Conservation (phyloP, 2,329 filamentous ascomycete genomes). For the Arthroderma uncinatum region DNA sequence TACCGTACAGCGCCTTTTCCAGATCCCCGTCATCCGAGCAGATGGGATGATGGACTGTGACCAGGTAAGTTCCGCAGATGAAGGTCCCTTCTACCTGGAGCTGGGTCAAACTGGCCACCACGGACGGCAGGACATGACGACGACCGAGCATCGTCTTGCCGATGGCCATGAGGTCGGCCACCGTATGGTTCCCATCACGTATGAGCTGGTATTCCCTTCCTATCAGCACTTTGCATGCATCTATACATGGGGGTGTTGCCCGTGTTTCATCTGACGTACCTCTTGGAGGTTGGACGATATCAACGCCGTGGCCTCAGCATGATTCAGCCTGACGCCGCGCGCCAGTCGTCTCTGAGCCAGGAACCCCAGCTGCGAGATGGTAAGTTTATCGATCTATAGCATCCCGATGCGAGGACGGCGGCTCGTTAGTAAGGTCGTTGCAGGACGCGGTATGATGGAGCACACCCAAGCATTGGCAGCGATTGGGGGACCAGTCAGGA, state of each 20-base stretch:
- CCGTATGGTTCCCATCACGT: slow-evolving; percentile 85
- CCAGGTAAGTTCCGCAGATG: slow-evolving; percentile 77
- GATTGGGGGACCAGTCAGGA: slow-evolving; percentile 31
- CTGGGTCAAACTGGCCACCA: slow-evolving; percentile 65
- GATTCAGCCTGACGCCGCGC: slow-evolving; percentile 77
- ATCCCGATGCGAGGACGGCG: not conserved
- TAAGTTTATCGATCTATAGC: slow-evolving; percentile 81
- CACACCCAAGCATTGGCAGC: slow-evolving; percentile 17
- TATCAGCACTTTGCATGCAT: not conserved
- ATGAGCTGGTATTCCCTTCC: slow-evolving; percentile 52
- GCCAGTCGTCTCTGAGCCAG: slow-evolving; percentile 82
- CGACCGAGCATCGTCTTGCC: slow-evolving; percentile 88
- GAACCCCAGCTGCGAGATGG: slow-evolving; percentile 76
- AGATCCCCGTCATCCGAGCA: slow-evolving; percentile 76
- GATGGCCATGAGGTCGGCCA: slow-evolving; percentile 85
- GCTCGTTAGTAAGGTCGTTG: not conserved
- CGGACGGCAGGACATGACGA: slow-evolving; percentile 77
- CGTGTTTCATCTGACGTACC: slow-evolving; percentile 33
- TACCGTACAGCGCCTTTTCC: slow-evolving; percentile 77
- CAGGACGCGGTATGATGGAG: not conserved
- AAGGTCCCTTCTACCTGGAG: slow-evolving; percentile 95
- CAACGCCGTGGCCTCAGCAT: slow-evolving; percentile 57
- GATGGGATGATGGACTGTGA: slow-evolving; percentile 87
- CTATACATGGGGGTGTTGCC: slow-evolving; percentile 1
- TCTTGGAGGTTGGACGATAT: slow-evolving; percentile 88